Conservation (phyloP, 768 basidiomycete species). For the Collybiopsis luxurians region DNA sequence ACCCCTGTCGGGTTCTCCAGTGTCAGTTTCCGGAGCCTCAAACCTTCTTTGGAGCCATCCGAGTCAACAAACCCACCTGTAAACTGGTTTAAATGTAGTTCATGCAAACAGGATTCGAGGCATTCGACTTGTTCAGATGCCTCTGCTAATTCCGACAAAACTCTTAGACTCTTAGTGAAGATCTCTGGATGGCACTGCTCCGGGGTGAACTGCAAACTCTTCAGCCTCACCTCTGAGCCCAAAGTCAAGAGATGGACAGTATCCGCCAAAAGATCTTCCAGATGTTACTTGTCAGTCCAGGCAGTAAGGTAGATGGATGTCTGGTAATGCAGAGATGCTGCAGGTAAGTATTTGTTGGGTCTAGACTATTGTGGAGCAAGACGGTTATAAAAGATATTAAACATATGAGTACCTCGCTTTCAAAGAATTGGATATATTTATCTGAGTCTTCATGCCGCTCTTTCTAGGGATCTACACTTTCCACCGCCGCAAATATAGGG, state of each 20-base stretch:
- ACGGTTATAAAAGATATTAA: slow-evolving; percentile 37
- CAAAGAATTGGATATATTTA: not conserved
- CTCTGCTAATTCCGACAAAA: not conserved
- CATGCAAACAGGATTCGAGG: not conserved
- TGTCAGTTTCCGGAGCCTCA: slow-evolving; percentile 8
- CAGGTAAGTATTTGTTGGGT: slow-evolving; percentile 47
- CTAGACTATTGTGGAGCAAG: slow-evolving; percentile 31
- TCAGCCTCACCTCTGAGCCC: not conserved
- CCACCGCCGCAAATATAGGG: too few relatives aligned
- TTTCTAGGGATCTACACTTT: too few relatives aligned
- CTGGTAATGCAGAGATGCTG: slow-evolving; percentile 42
- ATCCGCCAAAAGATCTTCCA: slow-evolving; percentile 10
- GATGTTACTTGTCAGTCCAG: slow-evolving; percentile 9
- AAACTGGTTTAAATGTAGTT: slow-evolving; percentile 8
- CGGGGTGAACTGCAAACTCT: slow-evolving; percentile 6
- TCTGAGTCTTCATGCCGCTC: too few relatives aligned
- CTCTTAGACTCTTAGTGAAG: slow-evolving; percentile 6
- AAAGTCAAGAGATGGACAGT: slow-evolving; percentile 14
- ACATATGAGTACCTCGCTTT: not conserved
- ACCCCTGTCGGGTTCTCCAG: slow-evolving; percentile 4
- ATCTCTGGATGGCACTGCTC: slow-evolving; percentile 2
- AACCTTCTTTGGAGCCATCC: not conserved
- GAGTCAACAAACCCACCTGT: not conserved
- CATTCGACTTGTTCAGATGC: not conserved
- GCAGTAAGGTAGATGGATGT: slow-evolving; percentile 11